These are phyloP conservation scores for Geotrichum ghanense DNA, from an alignment of 805 yeast species.

Conservation along the genomic window DNA sequence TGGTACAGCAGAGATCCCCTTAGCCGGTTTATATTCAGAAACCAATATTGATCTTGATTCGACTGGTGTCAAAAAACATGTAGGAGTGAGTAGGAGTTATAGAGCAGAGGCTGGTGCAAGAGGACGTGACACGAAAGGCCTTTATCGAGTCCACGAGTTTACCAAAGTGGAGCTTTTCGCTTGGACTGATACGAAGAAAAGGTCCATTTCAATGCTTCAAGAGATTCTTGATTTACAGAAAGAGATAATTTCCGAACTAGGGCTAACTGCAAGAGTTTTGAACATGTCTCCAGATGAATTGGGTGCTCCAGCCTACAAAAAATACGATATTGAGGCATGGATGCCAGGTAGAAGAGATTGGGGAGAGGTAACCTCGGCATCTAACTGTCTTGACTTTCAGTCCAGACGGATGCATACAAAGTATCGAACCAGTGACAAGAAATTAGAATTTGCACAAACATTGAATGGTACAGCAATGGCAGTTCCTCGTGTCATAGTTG, in stretches of 20 bases:
- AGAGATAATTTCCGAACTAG: constrained; percentile 51
- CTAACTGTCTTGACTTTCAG: constrained; percentile 89
- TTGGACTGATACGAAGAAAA: constrained; percentile 38
- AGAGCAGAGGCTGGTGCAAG: constrained; percentile 97
- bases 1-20: constrained; percentile 93
- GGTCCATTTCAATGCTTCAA: constrained; percentile 26
- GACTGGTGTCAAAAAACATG: constrained; percentile 34
- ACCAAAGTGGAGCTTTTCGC: constrained; percentile 87
- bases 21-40: constrained; percentile 68
- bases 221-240: constrained; percentile 54
- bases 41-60: constrained; percentile 28
- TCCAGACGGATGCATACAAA: constrained; percentile 69
- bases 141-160: constrained; percentile 92
- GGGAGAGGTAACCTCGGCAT: constrained; percentile 88
- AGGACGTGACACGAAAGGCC: constrained; percentile 83
- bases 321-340: constrained; percentile 93
- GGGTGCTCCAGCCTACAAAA: constrained; percentile 87
- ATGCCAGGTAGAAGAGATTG: constrained; percentile 93
- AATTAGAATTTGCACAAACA: constrained; percentile 53
- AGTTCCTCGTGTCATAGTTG: constrained; percentile 80
- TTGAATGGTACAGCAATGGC: constrained; percentile 95
- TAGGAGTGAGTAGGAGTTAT: constrained; percentile 77
- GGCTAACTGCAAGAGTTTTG: constrained; percentile 68
- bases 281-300: constrained; percentile 85
- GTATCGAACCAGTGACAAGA: constrained; percentile 29